Conservation (phyloP, 106 monocot genomes). For the Platanthera zijinensis region DNA sequence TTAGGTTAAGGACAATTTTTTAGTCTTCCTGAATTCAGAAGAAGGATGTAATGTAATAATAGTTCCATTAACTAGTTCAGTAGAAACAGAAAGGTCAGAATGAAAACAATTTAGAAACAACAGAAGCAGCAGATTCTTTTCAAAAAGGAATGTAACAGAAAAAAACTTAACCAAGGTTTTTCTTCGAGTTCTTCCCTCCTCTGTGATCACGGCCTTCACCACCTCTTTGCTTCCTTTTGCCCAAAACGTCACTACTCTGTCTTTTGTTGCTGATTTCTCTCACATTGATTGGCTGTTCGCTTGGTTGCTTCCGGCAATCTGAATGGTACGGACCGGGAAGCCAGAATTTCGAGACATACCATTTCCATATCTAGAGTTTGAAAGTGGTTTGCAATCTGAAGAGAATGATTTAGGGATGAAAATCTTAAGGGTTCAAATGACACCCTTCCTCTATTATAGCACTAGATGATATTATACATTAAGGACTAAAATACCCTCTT, state of each 20-base stretch:
- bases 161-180: neutral
- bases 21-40: no score
- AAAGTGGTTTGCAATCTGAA: conserved; percentile 15
- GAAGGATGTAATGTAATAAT: no score
- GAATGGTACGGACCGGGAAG: conserved; percentile 2
- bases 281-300: neutral
- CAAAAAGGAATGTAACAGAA: neutral
- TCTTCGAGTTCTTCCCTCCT: neutral
- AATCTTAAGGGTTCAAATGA: no score
- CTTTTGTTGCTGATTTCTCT: neutral
- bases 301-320: neutral
- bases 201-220: neutral
- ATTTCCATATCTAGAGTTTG: neutral
- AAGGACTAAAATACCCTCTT: no score
- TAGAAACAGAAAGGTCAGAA: no score
- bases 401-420: no score
- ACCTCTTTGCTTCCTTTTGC: conserved; percentile 16
- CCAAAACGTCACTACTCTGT: conserved; percentile 1
- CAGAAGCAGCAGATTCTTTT: no score
- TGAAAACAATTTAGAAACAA: no score
- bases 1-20: no score
- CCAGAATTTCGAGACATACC: neutral
- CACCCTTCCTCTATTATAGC: no score
- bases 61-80: no score
- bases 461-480: no score